Evolutionary conservation across 169 alveolate genomes (phyloP).

Genomic region (Plasmodium adleri): DNA sequence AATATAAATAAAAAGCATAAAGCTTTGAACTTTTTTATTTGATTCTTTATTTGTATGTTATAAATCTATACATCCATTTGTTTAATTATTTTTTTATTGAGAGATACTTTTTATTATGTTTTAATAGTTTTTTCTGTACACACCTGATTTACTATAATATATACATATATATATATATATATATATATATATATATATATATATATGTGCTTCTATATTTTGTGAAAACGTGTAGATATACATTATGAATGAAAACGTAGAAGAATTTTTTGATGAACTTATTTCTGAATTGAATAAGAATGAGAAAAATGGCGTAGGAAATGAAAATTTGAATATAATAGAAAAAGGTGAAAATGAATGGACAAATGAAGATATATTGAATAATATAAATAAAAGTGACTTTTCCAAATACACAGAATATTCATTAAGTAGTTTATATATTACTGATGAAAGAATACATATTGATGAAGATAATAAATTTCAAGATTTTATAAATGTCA

Average conservation of each 20-base stretch:
- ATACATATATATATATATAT: no score
- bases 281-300: slow-evolving; percentile 4
- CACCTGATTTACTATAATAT: no score
- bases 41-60: no score
- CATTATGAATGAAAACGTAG: slow-evolving; percentile 25
- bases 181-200: no score
- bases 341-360: background rate
- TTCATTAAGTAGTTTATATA: slow-evolving; percentile 72
- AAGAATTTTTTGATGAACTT: slow-evolving; percentile 25
- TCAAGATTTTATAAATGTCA: slow-evolving; percentile 55
- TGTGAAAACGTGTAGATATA: no score
- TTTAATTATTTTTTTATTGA: no score
- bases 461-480: slow-evolving; percentile 49
- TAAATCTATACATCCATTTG: no score
- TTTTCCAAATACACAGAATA: slow-evolving; percentile 69
- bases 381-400: slow-evolving; percentile 17
- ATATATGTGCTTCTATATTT: no score
- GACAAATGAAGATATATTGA: slow-evolving; percentile 10
- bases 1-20: no score
- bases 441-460: slow-evolving; percentile 25
- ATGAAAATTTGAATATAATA: background rate
- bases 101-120: no score
- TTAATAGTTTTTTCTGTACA: no score
- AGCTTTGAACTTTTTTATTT: no score
- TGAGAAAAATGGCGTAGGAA: background rate